Evolutionary conservation across 2,329 filamentous ascomycete species (phyloP).

Genomic region (Aspergillus cejpii): DNA sequence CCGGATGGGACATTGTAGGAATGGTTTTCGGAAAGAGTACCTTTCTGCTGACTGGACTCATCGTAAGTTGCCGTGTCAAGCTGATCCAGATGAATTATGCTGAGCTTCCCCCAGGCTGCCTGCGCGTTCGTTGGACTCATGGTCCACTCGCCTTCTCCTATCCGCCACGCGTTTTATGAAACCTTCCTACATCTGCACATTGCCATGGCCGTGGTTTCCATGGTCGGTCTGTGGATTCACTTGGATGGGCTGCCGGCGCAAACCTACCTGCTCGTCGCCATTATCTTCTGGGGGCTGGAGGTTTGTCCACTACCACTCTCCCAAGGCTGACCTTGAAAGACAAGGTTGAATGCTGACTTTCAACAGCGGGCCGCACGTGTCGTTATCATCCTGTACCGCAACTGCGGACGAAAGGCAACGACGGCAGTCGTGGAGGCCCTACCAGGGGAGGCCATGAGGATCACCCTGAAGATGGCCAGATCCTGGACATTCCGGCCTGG

Average conservation of each 20-base stretch:
- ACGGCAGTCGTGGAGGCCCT: slow-evolving; percentile 61
- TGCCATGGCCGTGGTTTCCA: slow-evolving; percentile 59
- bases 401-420: slow-evolving; percentile 54
- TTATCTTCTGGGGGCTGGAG: slow-evolving; percentile 72
- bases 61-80: slow-evolving; percentile 31
- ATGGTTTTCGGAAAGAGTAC: slow-evolving; percentile 25
- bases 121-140: slow-evolving; percentile 59
- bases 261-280: slow-evolving; percentile 65
- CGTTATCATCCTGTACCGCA: slow-evolving; percentile 58
- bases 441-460: slow-evolving; percentile 62
- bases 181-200: slow-evolving; percentile 88
- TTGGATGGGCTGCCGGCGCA: slow-evolving; percentile 63
- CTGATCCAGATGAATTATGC: not conserved
- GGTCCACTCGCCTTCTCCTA: slow-evolving; percentile 64
- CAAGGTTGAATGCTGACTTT: slow-evolving; percentile 10
- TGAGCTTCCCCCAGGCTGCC: slow-evolving; percentile 26
- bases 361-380: slow-evolving; percentile 53
- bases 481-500: slow-evolving; percentile 62
- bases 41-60: slow-evolving; percentile 40
- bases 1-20: slow-evolving; percentile 34
- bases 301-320: slow-evolving; percentile 16
- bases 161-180: slow-evolving; percentile 95
- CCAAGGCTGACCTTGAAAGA: too few species aligned
- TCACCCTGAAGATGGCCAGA: slow-evolving; percentile 63
- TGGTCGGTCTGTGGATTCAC: slow-evolving; percentile 73